These are phyloP conservation scores for Rhodotorula sp. DNA, from an alignment of 1,284 basidiomycete genomes.

Conservation along the genomic window DNA sequence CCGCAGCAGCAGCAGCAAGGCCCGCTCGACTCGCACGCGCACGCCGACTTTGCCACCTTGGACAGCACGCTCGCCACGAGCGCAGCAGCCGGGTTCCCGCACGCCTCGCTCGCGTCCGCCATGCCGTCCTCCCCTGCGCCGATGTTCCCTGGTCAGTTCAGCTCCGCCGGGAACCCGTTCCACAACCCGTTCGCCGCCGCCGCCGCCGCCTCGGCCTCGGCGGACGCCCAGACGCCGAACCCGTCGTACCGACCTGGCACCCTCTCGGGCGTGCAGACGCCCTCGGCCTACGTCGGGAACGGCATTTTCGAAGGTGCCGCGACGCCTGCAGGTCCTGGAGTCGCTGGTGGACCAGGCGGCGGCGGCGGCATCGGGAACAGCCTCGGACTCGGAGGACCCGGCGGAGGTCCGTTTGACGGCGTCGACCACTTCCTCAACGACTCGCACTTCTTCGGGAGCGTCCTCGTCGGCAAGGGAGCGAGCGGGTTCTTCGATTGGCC, in stretches of 20 bases:
- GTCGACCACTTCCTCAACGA: slow-evolving; percentile 25
- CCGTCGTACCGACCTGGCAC: slow-evolving; percentile 12
- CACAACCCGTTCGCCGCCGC: slow-evolving; percentile 15
- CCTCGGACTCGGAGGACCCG: neutral
- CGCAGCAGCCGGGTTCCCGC: neutral
- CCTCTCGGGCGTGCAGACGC: slow-evolving; percentile 21
- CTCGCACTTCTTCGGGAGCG: slow-evolving; percentile 22
- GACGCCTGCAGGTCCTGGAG: slow-evolving; percentile 1
- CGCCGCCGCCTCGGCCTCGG: no score
- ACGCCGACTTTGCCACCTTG: neutral
- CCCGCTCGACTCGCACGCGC: neutral
- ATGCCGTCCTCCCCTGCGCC: slow-evolving; percentile 11
- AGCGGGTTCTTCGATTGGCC: slow-evolving; percentile 27
- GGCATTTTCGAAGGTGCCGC: slow-evolving; percentile 3
- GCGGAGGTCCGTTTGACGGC: neutral
- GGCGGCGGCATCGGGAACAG: no score
- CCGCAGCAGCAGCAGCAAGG: neutral
- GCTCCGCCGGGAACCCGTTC: slow-evolving; percentile 17
- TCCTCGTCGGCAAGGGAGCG: slow-evolving; percentile 24
- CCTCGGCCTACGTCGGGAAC: slow-evolving; percentile 8
- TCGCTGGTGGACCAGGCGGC: neutral
- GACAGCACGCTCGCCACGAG: neutral
- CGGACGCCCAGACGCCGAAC: slow-evolving; percentile 6
- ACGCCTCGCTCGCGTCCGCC: slow-evolving; percentile 13
- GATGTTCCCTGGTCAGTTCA: slow-evolving; percentile 1